Base-by-base conservation (phyloP, 768 basidiomycete species). In the Russula earlei region DNA sequence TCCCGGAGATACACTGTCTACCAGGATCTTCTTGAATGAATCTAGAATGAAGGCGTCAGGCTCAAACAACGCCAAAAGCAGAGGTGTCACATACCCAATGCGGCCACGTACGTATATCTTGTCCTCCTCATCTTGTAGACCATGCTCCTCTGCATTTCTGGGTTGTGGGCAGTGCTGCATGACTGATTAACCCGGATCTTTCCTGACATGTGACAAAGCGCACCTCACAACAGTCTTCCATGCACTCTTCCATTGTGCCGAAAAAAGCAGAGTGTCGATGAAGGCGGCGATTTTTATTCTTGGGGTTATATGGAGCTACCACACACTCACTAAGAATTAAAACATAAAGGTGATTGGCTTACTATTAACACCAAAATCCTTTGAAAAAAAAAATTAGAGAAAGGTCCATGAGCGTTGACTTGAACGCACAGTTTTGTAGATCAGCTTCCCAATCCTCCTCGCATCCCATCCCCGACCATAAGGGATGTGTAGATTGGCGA, bases 231-330 rank as follows among this genome's bases (percentile, higher is more conserved):
- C 81, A 82, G 51, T 83, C 83, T 56, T 78, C 79, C 19, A 83
- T 52, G 45, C 77, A 77, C 55, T 84, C 81, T 49, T 72, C 62
- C 63, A 79, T 74, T 0, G 74, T 79, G 6, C 82, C 82, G 56
- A 83, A 82, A 67, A 81, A 83, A 1, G 81, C 81, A 9, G 79
- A 76, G 59, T 84, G 81, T 29, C 81, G 79, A 70, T 84, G 82
- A 3, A 84, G 72, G 3, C 75, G 70, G 12, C 81, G 71, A 11
- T 72, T 75, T 59, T 82, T 78, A 67, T 83, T 83, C 69, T 80
- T 82, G 2, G 80, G 80, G 54, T 83, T 83, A 66, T 75, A 84
- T 1, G 79, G 77, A 3, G 80, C 79, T 81, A 17, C 11, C 12
- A 22, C 15, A 24, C 14, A n/a, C 10, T 53, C 33, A 38, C 14